Percentiles rank a stretch among this genome's conserved stretches.
Evolutionary conservation across 2,329 filamentous ascomycete species (phyloP).

Genomic region (Fusarium chaquense): DNA sequence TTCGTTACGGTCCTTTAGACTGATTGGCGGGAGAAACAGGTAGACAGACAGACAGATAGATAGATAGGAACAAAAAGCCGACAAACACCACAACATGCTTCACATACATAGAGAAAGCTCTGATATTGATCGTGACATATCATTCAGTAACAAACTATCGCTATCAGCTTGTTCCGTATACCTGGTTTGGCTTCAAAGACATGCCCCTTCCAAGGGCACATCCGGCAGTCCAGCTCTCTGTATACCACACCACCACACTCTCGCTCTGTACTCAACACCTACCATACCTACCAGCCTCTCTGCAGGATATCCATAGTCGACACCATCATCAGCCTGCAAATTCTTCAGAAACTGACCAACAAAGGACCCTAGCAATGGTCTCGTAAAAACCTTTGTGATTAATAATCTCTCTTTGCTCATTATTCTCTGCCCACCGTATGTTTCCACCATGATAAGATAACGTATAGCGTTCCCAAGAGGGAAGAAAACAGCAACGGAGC

Average conservation of each 20-base stretch:
- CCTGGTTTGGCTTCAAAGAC: not conserved
- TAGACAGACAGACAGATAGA: not conserved
- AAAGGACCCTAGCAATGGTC: constrained; percentile 12
- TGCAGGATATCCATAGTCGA: constrained; percentile 8
- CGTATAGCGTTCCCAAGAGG: constrained; percentile 15
- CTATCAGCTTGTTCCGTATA: not conserved
- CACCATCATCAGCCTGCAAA: constrained; percentile 18
- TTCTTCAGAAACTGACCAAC: constrained; percentile 15
- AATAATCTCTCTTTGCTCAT: constrained; percentile 15
- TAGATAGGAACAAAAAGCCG: too few relatives aligned
- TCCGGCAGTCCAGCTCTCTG: constrained; percentile 1
- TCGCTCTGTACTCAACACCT: constrained; percentile 21
- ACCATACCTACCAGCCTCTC: not conserved
- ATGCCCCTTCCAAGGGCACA: not conserved
- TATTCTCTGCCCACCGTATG: rapidly evolving
- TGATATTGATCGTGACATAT: not conserved
- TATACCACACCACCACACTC: constrained; percentile 31
- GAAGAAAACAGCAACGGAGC: constrained; percentile 7
- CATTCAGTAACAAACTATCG: not conserved
- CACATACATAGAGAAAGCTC: not conserved
- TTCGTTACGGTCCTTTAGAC: not conserved
- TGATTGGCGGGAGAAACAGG: not conserved
- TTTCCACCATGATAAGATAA: constrained; percentile 25
- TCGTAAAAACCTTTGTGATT: constrained; percentile 4
- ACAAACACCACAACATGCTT: not conserved